Evolutionary conservation across 2,329 filamentous ascomycete species (phyloP), one percentile per base, ranked within the genome.

Genomic region (Clarireedia sp.): DNA sequence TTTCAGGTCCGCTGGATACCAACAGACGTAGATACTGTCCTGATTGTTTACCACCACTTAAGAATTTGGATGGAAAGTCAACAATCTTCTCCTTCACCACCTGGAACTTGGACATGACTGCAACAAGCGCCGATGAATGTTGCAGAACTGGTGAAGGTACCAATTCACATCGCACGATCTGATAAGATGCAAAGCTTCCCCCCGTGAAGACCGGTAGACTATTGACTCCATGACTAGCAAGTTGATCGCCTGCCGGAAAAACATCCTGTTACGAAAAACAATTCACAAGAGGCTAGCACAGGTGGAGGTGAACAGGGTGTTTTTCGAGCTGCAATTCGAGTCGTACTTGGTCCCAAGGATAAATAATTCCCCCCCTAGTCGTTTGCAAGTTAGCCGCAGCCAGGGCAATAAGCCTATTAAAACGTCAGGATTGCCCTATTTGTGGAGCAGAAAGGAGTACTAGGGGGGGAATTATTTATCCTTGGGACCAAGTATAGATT

Each of bases 21-120:
- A 51, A 36, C 16, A 51, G 40, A 44, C 40, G 49, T 26, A 51
- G 26, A 26, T 43, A 51, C 19, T 51, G 48, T 21, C 48, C 48
- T n/a, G 36, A 41, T 43, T 43, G 48, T 26, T 51, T 51, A 29
- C 40, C 48, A 26, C 21, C 36, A 51, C 36, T 24, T 1, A 24
- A 8, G n/a, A 51, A 14, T 37, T 51, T 51, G 23, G 37, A 43
- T 38, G 48, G 48, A 17, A 51, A 26, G 6, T n/a, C 48, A 17
- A 51, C 17, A 19, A 51, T 33, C 14, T 24, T 24, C 23, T 43
- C 33, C 19, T 51, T 51, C 48, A 51, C 10, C 19, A 40, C 48
- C 38, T 24, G 26, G n/a, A 43, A 17, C 43, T 33, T 51, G 33
- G 48, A 51, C 48, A 51, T 51, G 37, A 51, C 48, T 51, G 37